Evolutionary conservation across 108 stramenopile genomes (phyloP), one percentile per base, ranked within the genome.

Genomic region (Skeletonema tropicum): DNA sequence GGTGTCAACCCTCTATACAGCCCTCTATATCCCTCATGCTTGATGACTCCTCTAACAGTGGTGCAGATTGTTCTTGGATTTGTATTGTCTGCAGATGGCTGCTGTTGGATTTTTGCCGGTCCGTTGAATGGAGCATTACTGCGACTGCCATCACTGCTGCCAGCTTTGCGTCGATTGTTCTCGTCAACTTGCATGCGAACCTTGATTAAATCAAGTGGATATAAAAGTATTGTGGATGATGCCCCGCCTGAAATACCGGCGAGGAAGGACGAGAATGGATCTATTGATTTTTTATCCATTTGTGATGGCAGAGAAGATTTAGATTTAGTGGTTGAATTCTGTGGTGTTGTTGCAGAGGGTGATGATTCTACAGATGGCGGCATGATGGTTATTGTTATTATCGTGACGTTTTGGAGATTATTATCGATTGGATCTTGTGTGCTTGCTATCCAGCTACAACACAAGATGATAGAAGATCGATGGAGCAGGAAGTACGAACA

Each of bases 131-230:
- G 30, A 71, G 14, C 35, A 41, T 13, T 31, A 6, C 7, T 13
- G 70, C 23, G 26, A 74, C 46, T 49, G 55, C n/a, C 55, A 39
- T 39, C 38, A 39, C 64, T 31, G 35, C 19, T 9, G 15, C 14
- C 36, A 25, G 33, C 45, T 23, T 30, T 31, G 31, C 36, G 23
- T 13, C 33, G 35, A 48, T 66, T 52, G 3, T 76, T 63, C 70
- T 96, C 93, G 39, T 91, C 82, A 11, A 96, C 98, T 83, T 99
- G 97, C 57, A 97, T 82, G 10, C 97, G 86, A 3, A 94, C 92
- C 74, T 98, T 98, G 71, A 99, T 85, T 35, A 97, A 86, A 69
- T 99, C 98, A n/a, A 99, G 68, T 7, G 98, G 98, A 66, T 97
- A 93, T 32, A 98, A 79, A 10, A 93, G 79, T 32, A 86, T 77